These are phyloP conservation scores for Viridothelium virens DNA, from an alignment of 495 filamentous ascomycete species.

Conservation along the genomic window DNA sequence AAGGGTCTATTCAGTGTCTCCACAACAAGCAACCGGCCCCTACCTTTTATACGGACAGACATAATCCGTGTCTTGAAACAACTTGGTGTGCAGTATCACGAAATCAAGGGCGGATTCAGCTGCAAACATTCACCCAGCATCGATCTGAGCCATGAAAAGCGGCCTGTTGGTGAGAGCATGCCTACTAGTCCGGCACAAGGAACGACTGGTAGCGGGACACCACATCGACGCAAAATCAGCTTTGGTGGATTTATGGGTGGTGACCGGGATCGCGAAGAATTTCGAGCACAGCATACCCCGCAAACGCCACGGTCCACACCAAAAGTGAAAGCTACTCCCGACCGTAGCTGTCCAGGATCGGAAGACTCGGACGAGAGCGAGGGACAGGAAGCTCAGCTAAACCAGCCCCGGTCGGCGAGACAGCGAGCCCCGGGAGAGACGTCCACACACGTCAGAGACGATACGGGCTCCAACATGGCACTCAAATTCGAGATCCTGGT, in stretches of 20 bases:
- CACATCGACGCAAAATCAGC: constrained; percentile 69
- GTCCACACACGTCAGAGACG: constrained; percentile 76
- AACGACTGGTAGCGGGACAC: constrained; percentile 31
- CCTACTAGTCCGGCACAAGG: constrained; percentile 48
- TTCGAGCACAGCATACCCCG: constrained; percentile 44
- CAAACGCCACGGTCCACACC: constrained; percentile 40
- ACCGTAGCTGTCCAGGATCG: constrained; percentile 70
- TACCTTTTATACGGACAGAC: constrained; percentile 74
- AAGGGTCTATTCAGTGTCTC: constrained; percentile 98
- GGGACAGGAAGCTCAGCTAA: constrained; percentile 13
- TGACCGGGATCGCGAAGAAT: constrained; percentile 54
- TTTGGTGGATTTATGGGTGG: constrained; percentile 62
- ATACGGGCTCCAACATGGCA: constrained; percentile 69
- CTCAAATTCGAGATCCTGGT: constrained; percentile 94
- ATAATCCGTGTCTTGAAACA: constrained; percentile 85
- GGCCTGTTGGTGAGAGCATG: constrained; percentile 40
- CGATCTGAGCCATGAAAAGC: constrained; percentile 7
- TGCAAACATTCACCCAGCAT: constrained; percentile 86
- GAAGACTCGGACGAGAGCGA: constrained; percentile 70
- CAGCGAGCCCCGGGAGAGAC: constrained; percentile 64
- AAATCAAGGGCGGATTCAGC: constrained; percentile 90
- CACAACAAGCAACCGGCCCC: constrained; percentile 87
- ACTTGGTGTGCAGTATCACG: constrained; percentile 79
- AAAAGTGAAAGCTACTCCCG: constrained; percentile 31
- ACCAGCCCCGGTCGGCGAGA: constrained; percentile 19